Conservation (phyloP, 257 asterid genomes). For the Euphrasia confusa region DNA sequence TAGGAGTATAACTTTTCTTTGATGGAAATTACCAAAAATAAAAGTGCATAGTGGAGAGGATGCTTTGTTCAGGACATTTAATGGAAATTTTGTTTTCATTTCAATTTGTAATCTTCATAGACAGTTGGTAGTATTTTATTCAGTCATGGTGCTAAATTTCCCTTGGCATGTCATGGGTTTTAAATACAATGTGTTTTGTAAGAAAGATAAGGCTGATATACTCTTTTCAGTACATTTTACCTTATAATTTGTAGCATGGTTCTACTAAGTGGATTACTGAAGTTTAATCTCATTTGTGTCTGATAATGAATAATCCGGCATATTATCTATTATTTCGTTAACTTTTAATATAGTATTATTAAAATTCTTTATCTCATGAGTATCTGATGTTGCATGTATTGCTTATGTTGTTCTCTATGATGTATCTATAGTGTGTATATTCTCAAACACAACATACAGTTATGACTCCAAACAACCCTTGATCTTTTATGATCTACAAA, state of each 20-base stretch:
- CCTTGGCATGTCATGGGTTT: too few species aligned
- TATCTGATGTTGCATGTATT: conserved; percentile 2
- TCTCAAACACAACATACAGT: conserved; percentile 17
- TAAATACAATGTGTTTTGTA: too few species aligned
- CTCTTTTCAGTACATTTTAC: too few species aligned
- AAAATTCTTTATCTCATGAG: too few species aligned
- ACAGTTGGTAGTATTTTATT: too few species aligned
- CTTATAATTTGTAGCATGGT: not conserved
- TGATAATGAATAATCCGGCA: not conserved
- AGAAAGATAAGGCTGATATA: too few species aligned
- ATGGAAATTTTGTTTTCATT: conserved; percentile 12
- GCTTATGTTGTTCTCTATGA: conserved; percentile 15
- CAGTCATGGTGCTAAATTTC: too few species aligned
- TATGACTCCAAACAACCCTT: conserved; percentile 11
- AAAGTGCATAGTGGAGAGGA: conserved; percentile 15
- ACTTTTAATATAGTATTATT: too few species aligned
- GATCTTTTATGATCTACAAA: conserved; percentile 12
- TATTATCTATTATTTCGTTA: not conserved
- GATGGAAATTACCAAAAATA: not conserved
- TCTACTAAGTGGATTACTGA: conserved; percentile 11
- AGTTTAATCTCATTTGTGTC: conserved; percentile 8
- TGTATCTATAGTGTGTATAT: conserved; percentile 4
- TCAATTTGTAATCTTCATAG: conserved; percentile 4
- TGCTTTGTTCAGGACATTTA: conserved; percentile 1
- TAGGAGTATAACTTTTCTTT: conserved; percentile 8